These are phyloP conservation scores for Scheffersomyces titani DNA, from an alignment of 1,139 yeast species.

Conservation along the genomic window DNA sequence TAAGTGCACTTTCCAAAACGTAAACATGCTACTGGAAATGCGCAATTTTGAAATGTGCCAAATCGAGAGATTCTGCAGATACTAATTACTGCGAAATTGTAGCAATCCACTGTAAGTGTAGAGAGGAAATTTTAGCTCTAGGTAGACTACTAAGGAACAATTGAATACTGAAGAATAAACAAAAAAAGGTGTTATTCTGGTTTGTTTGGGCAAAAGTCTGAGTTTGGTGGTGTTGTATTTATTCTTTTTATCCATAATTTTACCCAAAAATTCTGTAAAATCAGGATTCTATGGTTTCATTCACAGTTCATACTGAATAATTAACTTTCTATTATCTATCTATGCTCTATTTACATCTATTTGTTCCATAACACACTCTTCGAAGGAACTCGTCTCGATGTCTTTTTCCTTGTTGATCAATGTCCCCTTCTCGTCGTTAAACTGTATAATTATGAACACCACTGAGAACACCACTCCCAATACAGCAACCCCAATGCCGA, in stretches of 20 bases:
- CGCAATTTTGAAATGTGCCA: background rate
- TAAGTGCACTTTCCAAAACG: background rate
- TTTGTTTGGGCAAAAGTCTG: background rate
- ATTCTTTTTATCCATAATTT: too few species aligned
- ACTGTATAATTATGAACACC: conserved; percentile 30
- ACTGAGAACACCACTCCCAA: conserved; percentile 33
- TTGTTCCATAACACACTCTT: background rate
- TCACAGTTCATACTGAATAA: too few species aligned
- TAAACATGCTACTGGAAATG: background rate
- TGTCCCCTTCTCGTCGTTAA: conserved; percentile 5
- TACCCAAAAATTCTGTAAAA: background rate
- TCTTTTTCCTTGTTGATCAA: background rate
- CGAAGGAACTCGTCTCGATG: background rate
- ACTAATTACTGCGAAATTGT: background rate
- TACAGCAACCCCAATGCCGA: conserved; percentile 39
- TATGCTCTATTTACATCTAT: background rate
- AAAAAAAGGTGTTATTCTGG: background rate
- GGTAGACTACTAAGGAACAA: too few species aligned
- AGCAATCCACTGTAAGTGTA: background rate
- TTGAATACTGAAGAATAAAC: too few species aligned
- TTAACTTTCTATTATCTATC: too few species aligned
- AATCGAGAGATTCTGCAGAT: background rate
- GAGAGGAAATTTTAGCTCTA: background rate
- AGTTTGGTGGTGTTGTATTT: background rate
- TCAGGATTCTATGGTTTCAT: background rate